phyloP scores from a whole-genome alignment of 441 rosid species.

The Corymbia citriodora region DNA sequence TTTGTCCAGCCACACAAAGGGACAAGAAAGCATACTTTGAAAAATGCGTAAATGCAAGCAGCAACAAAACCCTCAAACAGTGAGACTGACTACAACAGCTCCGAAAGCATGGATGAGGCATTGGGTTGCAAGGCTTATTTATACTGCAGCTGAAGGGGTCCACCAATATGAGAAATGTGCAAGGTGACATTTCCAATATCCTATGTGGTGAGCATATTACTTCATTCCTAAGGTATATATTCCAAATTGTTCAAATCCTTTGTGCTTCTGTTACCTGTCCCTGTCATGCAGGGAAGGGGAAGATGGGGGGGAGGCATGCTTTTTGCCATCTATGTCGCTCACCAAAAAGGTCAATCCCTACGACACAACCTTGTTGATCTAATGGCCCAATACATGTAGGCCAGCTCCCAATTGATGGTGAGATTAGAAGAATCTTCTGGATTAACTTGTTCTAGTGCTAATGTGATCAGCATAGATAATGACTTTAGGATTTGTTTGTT shows the following conservation, averaged over 20 bases:
- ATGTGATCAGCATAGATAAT: neutral
- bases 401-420: neutral
- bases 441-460: too few species aligned
- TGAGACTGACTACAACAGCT: constrained; percentile 11
- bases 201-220: constrained; percentile 37
- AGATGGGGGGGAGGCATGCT: neutral
- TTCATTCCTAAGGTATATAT: neutral
- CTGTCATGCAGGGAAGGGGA: neutral
- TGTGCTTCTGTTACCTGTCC: constrained; percentile 15
- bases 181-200: neutral
- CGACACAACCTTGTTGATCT: neutral
- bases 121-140: neutral
- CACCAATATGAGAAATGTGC: neutral
- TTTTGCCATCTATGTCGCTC: neutral
- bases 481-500: neutral
- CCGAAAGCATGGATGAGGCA: neutral
- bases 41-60: neutral
- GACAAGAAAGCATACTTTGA: neutral
- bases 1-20: neutral
- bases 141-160: neutral
- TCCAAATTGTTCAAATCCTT: neutral
- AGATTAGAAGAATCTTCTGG: neutral
- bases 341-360: neutral
- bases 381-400: constrained; percentile 5
- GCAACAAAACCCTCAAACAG: constrained; percentile 8